Conservation (phyloP, 371 early-diverging fungal genomes). For the Mortierella sp. region DNA sequence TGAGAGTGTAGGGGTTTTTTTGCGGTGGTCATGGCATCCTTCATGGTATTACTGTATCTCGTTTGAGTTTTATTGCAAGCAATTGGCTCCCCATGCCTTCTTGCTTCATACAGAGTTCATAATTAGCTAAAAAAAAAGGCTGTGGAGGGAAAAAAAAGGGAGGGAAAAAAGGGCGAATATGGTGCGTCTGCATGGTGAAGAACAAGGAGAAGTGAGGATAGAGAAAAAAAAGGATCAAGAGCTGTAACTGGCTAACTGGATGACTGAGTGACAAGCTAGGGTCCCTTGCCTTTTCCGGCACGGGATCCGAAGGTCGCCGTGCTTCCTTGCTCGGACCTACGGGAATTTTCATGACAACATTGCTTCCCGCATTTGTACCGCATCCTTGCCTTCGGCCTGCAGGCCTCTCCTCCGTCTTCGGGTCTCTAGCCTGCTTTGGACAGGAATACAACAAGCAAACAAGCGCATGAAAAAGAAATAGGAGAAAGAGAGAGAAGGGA, state of each 20-base stretch:
- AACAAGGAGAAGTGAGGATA: neutral
- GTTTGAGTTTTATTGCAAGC: neutral
- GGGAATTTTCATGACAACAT: slow-evolving; percentile 10
- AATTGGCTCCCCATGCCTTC: neutral
- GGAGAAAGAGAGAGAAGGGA: neutral
- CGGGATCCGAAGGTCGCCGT: neutral
- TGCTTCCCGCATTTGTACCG: slow-evolving; percentile 11
- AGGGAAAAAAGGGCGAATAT: neutral
- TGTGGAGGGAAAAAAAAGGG: neutral
- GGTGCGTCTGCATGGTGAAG: neutral
- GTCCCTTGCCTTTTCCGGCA: neutral
- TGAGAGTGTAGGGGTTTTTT: neutral
- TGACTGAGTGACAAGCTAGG: neutral
- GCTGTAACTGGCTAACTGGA: neutral
- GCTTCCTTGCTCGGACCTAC: neutral
- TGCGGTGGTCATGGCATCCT: neutral
- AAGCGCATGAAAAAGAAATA: neutral
- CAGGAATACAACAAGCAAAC: neutral
- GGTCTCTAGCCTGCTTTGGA: neutral
- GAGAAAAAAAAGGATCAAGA: neutral
- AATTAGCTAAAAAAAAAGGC: neutral
- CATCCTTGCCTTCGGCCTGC: neutral
- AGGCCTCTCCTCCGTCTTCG: neutral
- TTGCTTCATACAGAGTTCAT: neutral
- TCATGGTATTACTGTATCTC: neutral